Conservation (phyloP, 169 alveolate species). For the Plasmodium reichenowi region DNA sequence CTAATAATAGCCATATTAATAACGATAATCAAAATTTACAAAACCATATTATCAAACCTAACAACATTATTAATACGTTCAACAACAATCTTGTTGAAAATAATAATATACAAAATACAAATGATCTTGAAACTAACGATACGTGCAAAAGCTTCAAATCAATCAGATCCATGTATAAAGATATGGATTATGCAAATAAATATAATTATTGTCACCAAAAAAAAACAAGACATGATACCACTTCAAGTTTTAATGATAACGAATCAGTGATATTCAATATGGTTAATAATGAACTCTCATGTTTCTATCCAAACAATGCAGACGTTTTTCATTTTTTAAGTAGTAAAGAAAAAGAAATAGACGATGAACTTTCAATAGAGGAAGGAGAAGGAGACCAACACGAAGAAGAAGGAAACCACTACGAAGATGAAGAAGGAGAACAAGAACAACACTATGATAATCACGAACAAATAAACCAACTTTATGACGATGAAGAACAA, state of each 20-base stretch:
- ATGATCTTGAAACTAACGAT: neutral
- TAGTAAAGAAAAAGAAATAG: constrained; percentile 7
- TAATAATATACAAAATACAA: neutral
- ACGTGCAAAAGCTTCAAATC: neutral
- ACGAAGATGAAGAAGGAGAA: too few species aligned
- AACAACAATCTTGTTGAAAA: neutral
- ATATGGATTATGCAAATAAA: neutral
- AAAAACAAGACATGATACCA: neutral
- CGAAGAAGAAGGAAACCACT: neutral
- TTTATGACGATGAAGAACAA: too few species aligned
- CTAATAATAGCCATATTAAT: neutral
- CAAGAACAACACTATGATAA: too few species aligned
- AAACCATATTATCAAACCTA: neutral
- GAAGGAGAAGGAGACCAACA: neutral
- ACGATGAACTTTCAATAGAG: neutral
- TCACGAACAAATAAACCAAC: too few species aligned
- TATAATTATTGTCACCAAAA: neutral
- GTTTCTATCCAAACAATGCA: constrained; percentile 22
- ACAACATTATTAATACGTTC: neutral
- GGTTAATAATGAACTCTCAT: constrained; percentile 17
- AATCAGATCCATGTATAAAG: neutral
- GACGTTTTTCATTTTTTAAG: constrained; percentile 16
- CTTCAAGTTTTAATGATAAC: constrained; percentile 18
- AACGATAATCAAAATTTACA: neutral
- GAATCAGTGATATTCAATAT: constrained; percentile 30